phyloP scores from a whole-genome alignment of 805 yeast genomes.

The Starmerella sirachaensis region DNA sequence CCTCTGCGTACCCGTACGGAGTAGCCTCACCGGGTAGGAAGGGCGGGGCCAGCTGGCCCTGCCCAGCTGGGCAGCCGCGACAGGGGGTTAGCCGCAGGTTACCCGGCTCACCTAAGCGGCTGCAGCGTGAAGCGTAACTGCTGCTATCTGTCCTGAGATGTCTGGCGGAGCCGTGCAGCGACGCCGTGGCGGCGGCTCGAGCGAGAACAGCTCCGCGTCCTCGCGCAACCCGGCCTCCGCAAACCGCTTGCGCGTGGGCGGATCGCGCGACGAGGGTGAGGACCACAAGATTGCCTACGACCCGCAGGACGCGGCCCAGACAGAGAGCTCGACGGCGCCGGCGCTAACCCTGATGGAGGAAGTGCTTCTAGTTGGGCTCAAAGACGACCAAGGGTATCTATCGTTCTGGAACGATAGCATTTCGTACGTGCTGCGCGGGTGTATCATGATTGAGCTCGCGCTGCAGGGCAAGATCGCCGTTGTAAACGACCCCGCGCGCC shows the following conservation, averaged over 20 bases:
- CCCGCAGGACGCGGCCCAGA: slow-evolving; percentile 45
- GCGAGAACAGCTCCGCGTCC: background rate
- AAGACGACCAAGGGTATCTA: slow-evolving; percentile 90
- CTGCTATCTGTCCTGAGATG: slow-evolving; percentile 8
- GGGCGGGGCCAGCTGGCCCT: too few relatives aligned
- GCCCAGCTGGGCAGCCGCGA: too few relatives aligned
- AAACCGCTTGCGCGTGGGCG: slow-evolving; percentile 1
- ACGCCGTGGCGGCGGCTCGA: slow-evolving; percentile 20
- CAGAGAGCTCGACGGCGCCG: slow-evolving; percentile 42
- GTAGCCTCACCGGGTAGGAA: too few relatives aligned
- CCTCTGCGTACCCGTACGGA: too few relatives aligned
- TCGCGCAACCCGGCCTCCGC: background rate
- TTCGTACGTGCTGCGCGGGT: slow-evolving; percentile 89
- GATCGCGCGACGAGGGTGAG: slow-evolving; percentile 1
- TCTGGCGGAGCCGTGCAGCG: slow-evolving; percentile 22
- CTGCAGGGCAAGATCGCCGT: slow-evolving; percentile 78
- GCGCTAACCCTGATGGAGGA: slow-evolving; percentile 90
- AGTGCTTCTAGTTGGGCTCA: slow-evolving; percentile 80
- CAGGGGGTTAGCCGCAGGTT: too few relatives aligned
- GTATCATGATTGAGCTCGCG: slow-evolving; percentile 84
- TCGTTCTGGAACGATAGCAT: slow-evolving; percentile 98
- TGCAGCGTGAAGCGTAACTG: background rate
- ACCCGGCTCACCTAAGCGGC: too few relatives aligned
- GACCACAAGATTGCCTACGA: slow-evolving; percentile 40
- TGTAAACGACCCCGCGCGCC: slow-evolving; percentile 84